phyloP scores from a whole-genome alignment of 768 basidiomycete genomes.

The Agrocybe praecox region DNA sequence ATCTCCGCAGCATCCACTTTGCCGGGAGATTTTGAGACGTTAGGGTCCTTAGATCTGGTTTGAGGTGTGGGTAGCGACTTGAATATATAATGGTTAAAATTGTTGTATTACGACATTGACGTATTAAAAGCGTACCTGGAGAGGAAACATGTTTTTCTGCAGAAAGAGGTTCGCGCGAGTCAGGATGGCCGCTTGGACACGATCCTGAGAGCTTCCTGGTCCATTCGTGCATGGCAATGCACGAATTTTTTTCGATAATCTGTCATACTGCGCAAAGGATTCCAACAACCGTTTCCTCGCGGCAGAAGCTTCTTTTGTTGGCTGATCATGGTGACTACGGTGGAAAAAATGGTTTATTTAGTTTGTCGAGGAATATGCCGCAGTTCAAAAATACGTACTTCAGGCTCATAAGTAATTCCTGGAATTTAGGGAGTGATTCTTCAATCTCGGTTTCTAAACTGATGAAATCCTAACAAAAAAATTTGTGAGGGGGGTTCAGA shows the following conservation, averaged over 20 bases:
- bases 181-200: slow-evolving; percentile 81
- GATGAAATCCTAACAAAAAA: slow-evolving; percentile 57
- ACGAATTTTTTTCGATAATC: slow-evolving; percentile 82
- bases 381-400: slow-evolving; percentile 43
- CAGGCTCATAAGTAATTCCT: slow-evolving; percentile 77
- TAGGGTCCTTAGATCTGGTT: slow-evolving; percentile 15
- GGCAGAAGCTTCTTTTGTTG: slow-evolving; percentile 66
- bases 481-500: background rate
- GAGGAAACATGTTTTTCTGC: slow-evolving; percentile 87
- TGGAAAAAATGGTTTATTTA: background rate
- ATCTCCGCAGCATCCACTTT: slow-evolving; percentile 43
- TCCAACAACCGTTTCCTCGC: slow-evolving; percentile 84
- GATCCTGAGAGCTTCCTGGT: slow-evolving; percentile 74
- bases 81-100: background rate
- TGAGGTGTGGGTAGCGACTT: slow-evolving; percentile 55
- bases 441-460: slow-evolving; percentile 88
- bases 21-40: slow-evolving; percentile 26
- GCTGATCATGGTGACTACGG: slow-evolving; percentile 46
- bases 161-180: slow-evolving; percentile 79
- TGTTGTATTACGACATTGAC: background rate
- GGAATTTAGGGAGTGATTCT: slow-evolving; percentile 82
- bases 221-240: slow-evolving; percentile 64
- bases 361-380: background rate
- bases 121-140: slow-evolving; percentile 54
- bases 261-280: slow-evolving; percentile 88